These are phyloP conservation scores for Agrocybe pediades DNA, from an alignment of 768 basidiomycete genomes.

Conservation along the genomic window DNA sequence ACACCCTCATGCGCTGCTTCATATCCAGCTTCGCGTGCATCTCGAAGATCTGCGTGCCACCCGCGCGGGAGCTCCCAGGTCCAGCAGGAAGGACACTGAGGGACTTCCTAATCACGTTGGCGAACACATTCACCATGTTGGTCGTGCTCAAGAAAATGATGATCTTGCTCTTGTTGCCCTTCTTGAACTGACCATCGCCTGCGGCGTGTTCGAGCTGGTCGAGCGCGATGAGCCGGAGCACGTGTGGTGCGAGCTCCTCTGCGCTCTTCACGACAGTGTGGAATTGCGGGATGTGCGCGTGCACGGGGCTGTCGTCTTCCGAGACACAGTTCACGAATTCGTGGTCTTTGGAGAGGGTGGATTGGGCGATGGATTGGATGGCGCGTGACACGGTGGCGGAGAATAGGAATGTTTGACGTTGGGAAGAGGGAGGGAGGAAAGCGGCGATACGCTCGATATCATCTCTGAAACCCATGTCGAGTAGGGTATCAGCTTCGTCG, in stretches of 20 bases:
- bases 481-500: conserved; percentile 89
- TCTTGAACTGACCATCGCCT: conserved; percentile 14
- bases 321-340: conserved; percentile 74
- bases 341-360: conserved; percentile 61
- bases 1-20: conserved; percentile 55
- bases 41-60: conserved; percentile 47
- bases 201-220: conserved; percentile 73
- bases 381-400: conserved; percentile 80
- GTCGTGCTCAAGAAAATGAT: conserved; percentile 87
- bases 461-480: conserved; percentile 91
- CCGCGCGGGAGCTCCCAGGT: neutral
- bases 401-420: conserved; percentile 91
- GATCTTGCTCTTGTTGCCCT: conserved; percentile 53
- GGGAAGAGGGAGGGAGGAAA: conserved; percentile 58
- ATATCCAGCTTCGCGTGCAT: conserved; percentile 80
- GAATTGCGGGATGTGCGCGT: conserved; percentile 80
- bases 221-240: conserved; percentile 79
- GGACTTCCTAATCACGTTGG: conserved; percentile 60
- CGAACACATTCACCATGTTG: conserved; percentile 79
- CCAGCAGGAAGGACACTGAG: conserved; percentile 2
- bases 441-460: conserved; percentile 77
- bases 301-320: conserved; percentile 62
- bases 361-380: conserved; percentile 70
- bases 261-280: conserved; percentile 71
- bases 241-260: conserved; percentile 73